phyloP scores from a whole-genome alignment of 352 stramenopile genomes.

The Phytophthora pluvialis region DNA sequence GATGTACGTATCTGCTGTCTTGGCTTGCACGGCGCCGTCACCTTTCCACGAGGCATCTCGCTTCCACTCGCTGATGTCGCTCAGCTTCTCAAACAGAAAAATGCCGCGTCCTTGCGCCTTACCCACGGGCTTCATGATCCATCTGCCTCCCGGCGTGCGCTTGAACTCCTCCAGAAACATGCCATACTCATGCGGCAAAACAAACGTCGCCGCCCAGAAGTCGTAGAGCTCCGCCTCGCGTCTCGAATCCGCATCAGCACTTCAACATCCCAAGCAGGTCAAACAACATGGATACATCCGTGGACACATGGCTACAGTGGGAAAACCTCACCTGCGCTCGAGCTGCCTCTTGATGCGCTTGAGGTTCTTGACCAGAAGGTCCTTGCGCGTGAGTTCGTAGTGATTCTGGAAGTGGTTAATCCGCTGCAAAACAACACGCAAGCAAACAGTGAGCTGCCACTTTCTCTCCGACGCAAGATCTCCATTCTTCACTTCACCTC shows the following conservation, averaged over 20 bases:
- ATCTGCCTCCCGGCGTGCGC: conserved; percentile 64
- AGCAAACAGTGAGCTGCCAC: conserved; percentile 15
- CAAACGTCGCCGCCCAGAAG: conserved; percentile 81
- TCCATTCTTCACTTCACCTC: background rate
- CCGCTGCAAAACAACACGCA: conserved; percentile 55
- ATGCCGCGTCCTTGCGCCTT: conserved; percentile 80
- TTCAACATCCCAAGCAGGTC: conserved; percentile 7
- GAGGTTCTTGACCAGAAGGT: conserved; percentile 92
- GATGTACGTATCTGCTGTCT: conserved; percentile 69
- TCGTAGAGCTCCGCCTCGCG: conserved; percentile 57
- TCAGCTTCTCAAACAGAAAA: conserved; percentile 90
- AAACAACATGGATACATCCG: conserved; percentile 17
- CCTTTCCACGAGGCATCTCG: conserved; percentile 69
- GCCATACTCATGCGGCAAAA: conserved; percentile 90
- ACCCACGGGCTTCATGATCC: conserved; percentile 96
- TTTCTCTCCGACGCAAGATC: conserved; percentile 1
- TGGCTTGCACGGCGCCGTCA: conserved; percentile 42
- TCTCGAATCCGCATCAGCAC: conserved; percentile 37
- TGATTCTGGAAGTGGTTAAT: conserved; percentile 95
- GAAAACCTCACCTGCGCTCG: conserved; percentile 50
- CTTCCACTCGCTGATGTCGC: conserved; percentile 89
- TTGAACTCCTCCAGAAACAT: conserved; percentile 81
- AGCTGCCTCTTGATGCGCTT: conserved; percentile 90
- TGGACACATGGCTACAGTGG: conserved; percentile 11
- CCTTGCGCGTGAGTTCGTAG: conserved; percentile 93